Conservation (phyloP, 495 filamentous ascomycete species). For the Hypoxylon lienhwacheense region DNA sequence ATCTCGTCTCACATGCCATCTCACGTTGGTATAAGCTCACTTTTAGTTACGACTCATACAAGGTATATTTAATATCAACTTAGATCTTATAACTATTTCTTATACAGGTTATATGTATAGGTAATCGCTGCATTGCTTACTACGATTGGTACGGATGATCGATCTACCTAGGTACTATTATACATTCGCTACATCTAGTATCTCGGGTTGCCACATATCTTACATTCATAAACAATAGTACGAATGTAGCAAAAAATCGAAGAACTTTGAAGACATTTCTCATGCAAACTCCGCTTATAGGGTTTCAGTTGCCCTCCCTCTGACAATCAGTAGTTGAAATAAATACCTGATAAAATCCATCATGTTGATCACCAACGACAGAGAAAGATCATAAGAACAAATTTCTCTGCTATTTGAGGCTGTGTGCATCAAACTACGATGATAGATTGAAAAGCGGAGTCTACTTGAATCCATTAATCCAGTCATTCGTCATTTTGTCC, state of each 20-base stretch:
- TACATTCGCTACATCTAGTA: too few species aligned
- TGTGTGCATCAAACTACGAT: neutral
- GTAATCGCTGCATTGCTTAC: too few species aligned
- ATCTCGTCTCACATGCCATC: conserved; percentile 9
- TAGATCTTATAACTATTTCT: too few species aligned
- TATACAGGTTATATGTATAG: too few species aligned
- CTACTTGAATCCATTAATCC: too few species aligned
- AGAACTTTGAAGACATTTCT: conserved; percentile 7
- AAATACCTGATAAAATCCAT: conserved; percentile 17
- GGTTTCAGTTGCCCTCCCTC: conserved; percentile 3
- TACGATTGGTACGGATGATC: conserved; percentile 19
- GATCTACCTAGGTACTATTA: conserved; percentile 8
- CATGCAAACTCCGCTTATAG: conserved; percentile 13
- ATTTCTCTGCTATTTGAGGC: conserved; percentile 3
- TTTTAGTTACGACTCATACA: neutral
- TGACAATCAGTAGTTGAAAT: too few species aligned
- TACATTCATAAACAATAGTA: too few species aligned
- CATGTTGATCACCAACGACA: conserved; percentile 25
- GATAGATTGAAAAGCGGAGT: too few species aligned
- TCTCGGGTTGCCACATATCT: too few species aligned
- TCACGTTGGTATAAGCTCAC: conserved; percentile 20
- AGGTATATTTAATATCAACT: too few species aligned
- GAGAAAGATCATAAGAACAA: neutral
- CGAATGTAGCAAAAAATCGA: too few species aligned
- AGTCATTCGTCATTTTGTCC: too few species aligned